A percentile compares a stretch with the other conserved stretches of the same genome.
Evolutionary conservation across 345 rosid species (phyloP).

Genomic region (Triadica sebifera): DNA sequence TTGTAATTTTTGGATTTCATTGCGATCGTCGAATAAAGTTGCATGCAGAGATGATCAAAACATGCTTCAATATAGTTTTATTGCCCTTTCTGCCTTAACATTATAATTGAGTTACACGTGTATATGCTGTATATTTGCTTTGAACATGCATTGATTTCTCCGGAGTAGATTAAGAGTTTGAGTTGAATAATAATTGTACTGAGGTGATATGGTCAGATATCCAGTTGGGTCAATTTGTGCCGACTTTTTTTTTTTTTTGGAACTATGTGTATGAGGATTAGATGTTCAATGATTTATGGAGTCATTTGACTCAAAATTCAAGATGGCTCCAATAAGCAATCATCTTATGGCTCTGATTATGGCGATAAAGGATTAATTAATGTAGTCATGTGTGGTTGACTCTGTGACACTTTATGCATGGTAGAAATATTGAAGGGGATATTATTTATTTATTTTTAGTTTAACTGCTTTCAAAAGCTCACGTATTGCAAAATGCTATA

Average conservation of each 20-base stretch:
- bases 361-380: conserved; percentile 6
- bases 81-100: neutral
- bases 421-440: neutral
- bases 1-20: neutral
- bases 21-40: conserved; percentile 7
- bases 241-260: conserved; percentile 8
- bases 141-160: conserved; percentile 18
- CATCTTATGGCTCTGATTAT: conserved; percentile 24
- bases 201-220: conserved; percentile 27
- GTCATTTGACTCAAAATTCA: conserved; percentile 30
- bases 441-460: neutral
- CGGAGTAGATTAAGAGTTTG: conserved; percentile 3
- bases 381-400: conserved; percentile 19
- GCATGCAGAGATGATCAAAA: conserved; percentile 7
- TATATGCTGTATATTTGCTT: conserved; percentile 18
- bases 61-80: neutral
- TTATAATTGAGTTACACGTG: conserved; percentile 1
- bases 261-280: conserved; percentile 8
- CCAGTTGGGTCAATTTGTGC: conserved; percentile 13
- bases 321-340: conserved; percentile 28
- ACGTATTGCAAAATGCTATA: neutral
- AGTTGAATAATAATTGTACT: conserved; percentile 5
- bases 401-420: neutral
- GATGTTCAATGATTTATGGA: neutral
- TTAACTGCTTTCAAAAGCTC: neutral